phyloP scores from a whole-genome alignment of 2,329 filamentous ascomycete genomes.

The Stenocarpella maydis region DNA sequence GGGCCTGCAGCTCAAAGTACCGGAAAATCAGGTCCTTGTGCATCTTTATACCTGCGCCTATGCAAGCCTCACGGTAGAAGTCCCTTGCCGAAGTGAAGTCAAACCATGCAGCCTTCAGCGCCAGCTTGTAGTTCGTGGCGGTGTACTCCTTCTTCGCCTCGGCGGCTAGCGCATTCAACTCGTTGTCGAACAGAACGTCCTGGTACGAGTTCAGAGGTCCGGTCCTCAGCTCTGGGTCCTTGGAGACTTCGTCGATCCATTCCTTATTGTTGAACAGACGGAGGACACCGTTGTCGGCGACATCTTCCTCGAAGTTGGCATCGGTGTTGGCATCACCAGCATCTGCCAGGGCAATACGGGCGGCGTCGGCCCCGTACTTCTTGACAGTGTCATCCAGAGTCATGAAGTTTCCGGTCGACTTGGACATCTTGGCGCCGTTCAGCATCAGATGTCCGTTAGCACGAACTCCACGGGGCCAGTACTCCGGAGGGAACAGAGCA shows the following conservation, averaged over 20 bases:
- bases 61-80: slow-evolving; percentile 86
- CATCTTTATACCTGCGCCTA: slow-evolving; percentile 82
- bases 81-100: slow-evolving; percentile 90
- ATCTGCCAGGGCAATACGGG: slow-evolving; percentile 55
- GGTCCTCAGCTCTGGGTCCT: slow-evolving; percentile 77
- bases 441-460: slow-evolving; percentile 93
- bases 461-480: slow-evolving; percentile 87
- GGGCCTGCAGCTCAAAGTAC: slow-evolving; percentile 87
- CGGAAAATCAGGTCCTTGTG: slow-evolving; percentile 80
- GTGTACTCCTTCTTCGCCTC: slow-evolving; percentile 83
- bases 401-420: slow-evolving; percentile 97
- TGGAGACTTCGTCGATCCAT: slow-evolving; percentile 88
- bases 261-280: slow-evolving; percentile 81
- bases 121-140: slow-evolving; percentile 82
- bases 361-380: slow-evolving; percentile 94
- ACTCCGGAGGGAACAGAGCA: slow-evolving; percentile 85
- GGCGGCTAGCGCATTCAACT: slow-evolving; percentile 83
- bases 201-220: slow-evolving; percentile 80
- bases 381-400: slow-evolving; percentile 84
- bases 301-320: slow-evolving; percentile 95
- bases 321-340: slow-evolving; percentile 94
- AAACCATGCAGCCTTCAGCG: slow-evolving; percentile 87
- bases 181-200: slow-evolving; percentile 91
- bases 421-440: slow-evolving; percentile 98
- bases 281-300: slow-evolving; percentile 91